Evolutionary conservation across 257 asterid genomes (phyloP).

Genomic region (Przewalskia tangutica): DNA sequence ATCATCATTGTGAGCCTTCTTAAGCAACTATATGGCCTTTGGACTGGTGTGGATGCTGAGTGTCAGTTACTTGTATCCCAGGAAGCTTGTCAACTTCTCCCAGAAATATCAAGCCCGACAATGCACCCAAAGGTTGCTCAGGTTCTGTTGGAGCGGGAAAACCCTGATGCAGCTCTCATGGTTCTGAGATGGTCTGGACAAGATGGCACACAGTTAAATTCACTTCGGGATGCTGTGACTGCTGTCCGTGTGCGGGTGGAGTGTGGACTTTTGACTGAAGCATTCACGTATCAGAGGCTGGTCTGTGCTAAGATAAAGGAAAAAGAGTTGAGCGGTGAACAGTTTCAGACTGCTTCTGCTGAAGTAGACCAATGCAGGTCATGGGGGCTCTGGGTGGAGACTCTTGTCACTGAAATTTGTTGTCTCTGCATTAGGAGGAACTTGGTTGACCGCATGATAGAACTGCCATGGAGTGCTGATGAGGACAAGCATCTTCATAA

Average conservation of each 20-base stretch:
- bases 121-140: constrained; percentile 81
- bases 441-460: constrained; percentile 82
- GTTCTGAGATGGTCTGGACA: constrained; percentile 84
- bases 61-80: constrained; percentile 21
- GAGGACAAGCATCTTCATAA: constrained; percentile 88
- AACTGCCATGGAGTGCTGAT: constrained; percentile 81
- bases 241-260: constrained; percentile 78
- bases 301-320: constrained; percentile 56
- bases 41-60: background rate
- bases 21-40: background rate
- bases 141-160: constrained; percentile 69
- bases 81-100: constrained; percentile 85
- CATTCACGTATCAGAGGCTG: constrained; percentile 86
- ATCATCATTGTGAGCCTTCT: background rate
- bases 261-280: constrained; percentile 92
- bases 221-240: constrained; percentile 77
- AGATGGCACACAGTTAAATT: constrained; percentile 51
- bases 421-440: constrained; percentile 72
- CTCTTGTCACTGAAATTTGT: constrained; percentile 76
- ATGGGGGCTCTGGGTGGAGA: constrained; percentile 68
- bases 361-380: constrained; percentile 30
- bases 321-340: constrained; percentile 31
- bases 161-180: constrained; percentile 94
- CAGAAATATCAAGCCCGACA: constrained; percentile 72
- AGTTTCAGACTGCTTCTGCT: constrained; percentile 16